Evolutionary conservation across 2,329 filamentous ascomycete genomes (phyloP), one percentile per base, ranked within the genome.

Genomic region (Beauveria sp.): DNA sequence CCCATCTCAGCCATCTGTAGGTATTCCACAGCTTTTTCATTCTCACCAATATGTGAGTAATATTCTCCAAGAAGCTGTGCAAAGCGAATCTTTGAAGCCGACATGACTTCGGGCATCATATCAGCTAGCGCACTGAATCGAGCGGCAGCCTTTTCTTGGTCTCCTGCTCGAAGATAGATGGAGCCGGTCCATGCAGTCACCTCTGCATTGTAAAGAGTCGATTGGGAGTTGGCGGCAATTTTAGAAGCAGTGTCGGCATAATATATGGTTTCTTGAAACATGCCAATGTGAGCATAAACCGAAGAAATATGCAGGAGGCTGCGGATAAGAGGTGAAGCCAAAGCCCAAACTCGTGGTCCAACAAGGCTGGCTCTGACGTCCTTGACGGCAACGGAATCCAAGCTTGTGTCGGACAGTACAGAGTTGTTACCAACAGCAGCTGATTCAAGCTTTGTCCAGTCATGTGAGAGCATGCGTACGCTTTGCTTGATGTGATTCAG

Each of bases 181-280:
- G 77, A 80, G 1, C 81, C 83, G 16, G 81, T 75, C 79, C 83
- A 83, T 5, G 79, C 76, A 3, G 80, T 77, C 8, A 80, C 80
- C 64, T 84, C 79, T 0, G 82, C 80, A 47, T 77, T 73, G 66
- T 83, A 82, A 14, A 86, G 79, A 41, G 82, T 79, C 0, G 89
- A 86, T 53, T 82, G 78, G 9, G 89, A 83, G n/a, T 82, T 84
- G 62, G 82, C 80, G 24, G 90, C 90, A 63, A 96, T 83, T 68
- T 89, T 91, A 59, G 88, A 79, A 0, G 92, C 92, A 67, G 94
- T 89, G 66, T 97, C 89, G 1, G 89, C 87, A 66, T 96, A 96
- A 70, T 92, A 94, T 0, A 93, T 76, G 2, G 93, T 93, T 71
- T 97, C 93, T 63, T 91, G 87, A 65, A 92, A 91, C 74, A 96